These are phyloP conservation scores for Nannochloris sp. DNA, from an alignment of 139 green algal genomes.

Conservation along the genomic window DNA sequence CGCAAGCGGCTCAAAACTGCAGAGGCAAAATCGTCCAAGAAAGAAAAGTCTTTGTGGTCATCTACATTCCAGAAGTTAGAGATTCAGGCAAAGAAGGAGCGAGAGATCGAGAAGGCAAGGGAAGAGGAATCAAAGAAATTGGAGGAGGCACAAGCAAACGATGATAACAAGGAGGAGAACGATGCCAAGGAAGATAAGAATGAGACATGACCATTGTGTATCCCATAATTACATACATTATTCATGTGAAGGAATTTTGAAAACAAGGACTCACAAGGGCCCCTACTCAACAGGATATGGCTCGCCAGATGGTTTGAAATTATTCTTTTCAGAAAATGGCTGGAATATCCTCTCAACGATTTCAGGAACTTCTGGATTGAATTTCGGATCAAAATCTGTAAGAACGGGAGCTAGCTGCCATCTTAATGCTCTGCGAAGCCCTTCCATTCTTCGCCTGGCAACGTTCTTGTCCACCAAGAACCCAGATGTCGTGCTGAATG, in stretches of 20 bases:
- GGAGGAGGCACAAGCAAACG: background rate
- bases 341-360: slow-evolving; percentile 21
- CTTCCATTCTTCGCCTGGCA: slow-evolving; percentile 24
- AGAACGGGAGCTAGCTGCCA: slow-evolving; percentile 39
- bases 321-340: slow-evolving; percentile 10
- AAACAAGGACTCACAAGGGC: background rate
- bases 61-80: slow-evolving; percentile 4
- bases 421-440: slow-evolving; percentile 25
- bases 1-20: slow-evolving; percentile 10
- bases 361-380: slow-evolving; percentile 24
- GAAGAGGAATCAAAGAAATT: slow-evolving; percentile 14
- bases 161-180: background rate
- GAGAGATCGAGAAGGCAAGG: background rate
- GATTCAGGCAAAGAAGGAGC: background rate
- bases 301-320: slow-evolving; percentile 9
- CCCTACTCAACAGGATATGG: slow-evolving; percentile 8
- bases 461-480: slow-evolving; percentile 36
- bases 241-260: background rate
- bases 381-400: slow-evolving; percentile 38
- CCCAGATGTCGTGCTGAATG: slow-evolving; percentile 20
- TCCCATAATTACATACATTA: background rate
- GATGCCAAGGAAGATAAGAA: no score
- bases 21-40: slow-evolving; percentile 13
- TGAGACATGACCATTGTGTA: no score
- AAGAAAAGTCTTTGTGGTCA: slow-evolving; percentile 7